phyloP scores from a whole-genome alignment of 2,329 filamentous ascomycete species.

The Fusarium mexicanum region DNA sequence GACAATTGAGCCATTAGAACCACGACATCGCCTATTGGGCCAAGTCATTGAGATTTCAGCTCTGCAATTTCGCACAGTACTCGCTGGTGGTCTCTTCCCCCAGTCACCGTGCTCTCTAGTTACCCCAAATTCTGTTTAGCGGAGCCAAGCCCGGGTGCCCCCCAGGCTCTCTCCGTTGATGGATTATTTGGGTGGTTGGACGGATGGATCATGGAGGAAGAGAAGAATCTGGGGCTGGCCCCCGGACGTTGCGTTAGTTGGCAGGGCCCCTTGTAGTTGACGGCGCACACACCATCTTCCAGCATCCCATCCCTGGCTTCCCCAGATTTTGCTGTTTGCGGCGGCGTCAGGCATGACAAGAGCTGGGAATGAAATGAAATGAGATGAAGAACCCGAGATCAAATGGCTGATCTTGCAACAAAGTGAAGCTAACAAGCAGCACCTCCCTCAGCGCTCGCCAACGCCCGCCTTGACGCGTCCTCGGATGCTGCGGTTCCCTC shows the following conservation, averaged over 20 bases:
- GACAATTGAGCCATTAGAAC: slow-evolving; percentile 13
- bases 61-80: slow-evolving; percentile 37
- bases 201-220: background rate
- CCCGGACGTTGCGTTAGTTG: slow-evolving; percentile 38
- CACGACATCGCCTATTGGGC: slow-evolving; percentile 26
- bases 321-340: slow-evolving; percentile 46
- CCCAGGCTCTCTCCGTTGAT: slow-evolving; percentile 24
- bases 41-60: background rate
- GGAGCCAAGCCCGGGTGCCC: slow-evolving; percentile 35
- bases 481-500: slow-evolving; percentile 29
- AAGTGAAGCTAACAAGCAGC: slow-evolving; percentile 9
- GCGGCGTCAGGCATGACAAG: slow-evolving; percentile 20
- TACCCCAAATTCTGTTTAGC: slow-evolving; percentile 43
- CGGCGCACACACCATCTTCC: slow-evolving; percentile 45
- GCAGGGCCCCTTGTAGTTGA: slow-evolving; percentile 41
- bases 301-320: slow-evolving; percentile 46
- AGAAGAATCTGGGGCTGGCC: slow-evolving; percentile 32
- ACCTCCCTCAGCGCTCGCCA: slow-evolving; percentile 11
- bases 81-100: slow-evolving; percentile 18
- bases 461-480: slow-evolving; percentile 25
- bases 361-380: slow-evolving; percentile 28
- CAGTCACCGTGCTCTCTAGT: slow-evolving; percentile 37
- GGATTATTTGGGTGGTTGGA: background rate
- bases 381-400: slow-evolving; percentile 22
- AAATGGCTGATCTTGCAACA: slow-evolving; percentile 18